Evolutionary conservation across 495 filamentous ascomycete species (phyloP), one percentile per base, ranked within the genome.

Genomic region (Hyaloscypha hepaticicola): DNA sequence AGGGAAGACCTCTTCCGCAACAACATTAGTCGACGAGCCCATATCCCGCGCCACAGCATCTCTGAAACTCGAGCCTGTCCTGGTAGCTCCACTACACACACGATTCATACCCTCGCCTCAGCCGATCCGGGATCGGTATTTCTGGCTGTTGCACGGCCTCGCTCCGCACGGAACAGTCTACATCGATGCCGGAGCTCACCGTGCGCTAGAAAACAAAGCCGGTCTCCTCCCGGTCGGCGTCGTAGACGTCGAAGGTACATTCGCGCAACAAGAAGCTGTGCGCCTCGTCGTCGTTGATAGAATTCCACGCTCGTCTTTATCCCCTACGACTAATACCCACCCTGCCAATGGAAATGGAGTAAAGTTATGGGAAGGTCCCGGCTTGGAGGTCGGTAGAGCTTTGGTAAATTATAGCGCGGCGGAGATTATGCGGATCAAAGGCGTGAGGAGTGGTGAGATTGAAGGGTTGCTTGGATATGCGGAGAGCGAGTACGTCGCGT

Each of bases 121-220:
- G 26, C 92, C 94, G 0, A 92, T 99, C 27, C 87, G 92, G 48
- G 95, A 96, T 69, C 88, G 93, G 53, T 91, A 92, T 69, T 97
- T 99, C 82, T 98, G 96, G 95, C 86, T 99, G 55, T 86, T 98
- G 0, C 90, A 99, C 72, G 95, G 95, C 27, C 85, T 98, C n/a
- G 87, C 88, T 4, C 90, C 96, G 3, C 92, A 95, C 67, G 95
- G 95, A 1, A 97, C 88, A 16, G 68, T 99, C 7, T 97, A 89
- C 73, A 97, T 99, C 72, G 95, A 99, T 75, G 79, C 85, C 12
- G 95, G 95, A 45, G 94, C 95, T 1, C 87, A 92, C 72, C 77
- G 81, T 28, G 95, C 96, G 3, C 82, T 99, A 0, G 70, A 80
- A 0, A 83, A 85, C 61, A 95, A 95, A 76, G 92, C 93, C 7